Base-by-base conservation (phyloP, 1,284 basidiomycete species). In the Sanghuangporus weigelae region DNA sequence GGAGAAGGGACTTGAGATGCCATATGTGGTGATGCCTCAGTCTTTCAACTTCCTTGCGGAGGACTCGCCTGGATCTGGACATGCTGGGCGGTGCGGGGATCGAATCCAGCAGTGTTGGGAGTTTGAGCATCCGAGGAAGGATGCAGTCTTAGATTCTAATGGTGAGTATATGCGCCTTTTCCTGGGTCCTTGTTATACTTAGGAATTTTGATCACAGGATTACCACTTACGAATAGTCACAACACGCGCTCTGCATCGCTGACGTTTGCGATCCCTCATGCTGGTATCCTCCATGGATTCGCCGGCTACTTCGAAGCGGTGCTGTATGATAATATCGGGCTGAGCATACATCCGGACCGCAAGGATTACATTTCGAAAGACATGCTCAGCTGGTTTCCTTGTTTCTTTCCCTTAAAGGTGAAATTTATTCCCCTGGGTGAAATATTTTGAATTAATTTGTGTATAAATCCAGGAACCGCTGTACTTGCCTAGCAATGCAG, bases 331-430 rank as follows among this genome's bases (percentile, higher is more conserved):
- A 88, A 91, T 68, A 82, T 99, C 21, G 92, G 92, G 0, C 79
- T 99, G 42, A 97, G 94, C 69, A 99, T 97, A 57, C 95, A 98
- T 73, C 97, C 97, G 0, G 87, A 95, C 63, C 86, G 89, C 56
- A 90, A 91, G 75, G 86, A 92, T 62, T 76, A 84, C 57, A 82
- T 95, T 60, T 94, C 92, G 16, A 92, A 92, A 69, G 91, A 98
- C 69, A 98, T 99, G 96, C 81, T 98, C 66, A 96, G 93, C 71
- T 99, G 97, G 97, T 99, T 99, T 79, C 97, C 97, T 0, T 79
- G 98, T 39, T 98, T 95, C 78, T 97, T 99, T 76, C 96, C 96
- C 0, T 85, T 96, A 72, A 91, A 88, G 75, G 92, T 90, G 65
- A 31, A 81, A 70, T 36, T 11, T 12, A 46, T 42, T 26, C 59